Conservation (phyloP, 345 rosid species). For the Gossypium longicalyx region DNA sequence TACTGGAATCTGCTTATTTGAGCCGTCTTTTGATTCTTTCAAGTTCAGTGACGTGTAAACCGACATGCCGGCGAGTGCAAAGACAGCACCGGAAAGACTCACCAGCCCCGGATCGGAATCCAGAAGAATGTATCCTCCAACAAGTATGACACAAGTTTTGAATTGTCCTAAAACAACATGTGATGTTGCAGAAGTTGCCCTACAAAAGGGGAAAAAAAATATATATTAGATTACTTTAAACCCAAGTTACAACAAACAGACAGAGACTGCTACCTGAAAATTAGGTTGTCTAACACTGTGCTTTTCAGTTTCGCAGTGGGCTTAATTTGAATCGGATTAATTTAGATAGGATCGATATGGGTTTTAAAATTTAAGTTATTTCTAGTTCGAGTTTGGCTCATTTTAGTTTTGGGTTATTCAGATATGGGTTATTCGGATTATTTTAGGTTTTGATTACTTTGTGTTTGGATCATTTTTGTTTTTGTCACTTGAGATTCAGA, state of each 20-base stretch:
- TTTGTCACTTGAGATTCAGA: too few species aligned
- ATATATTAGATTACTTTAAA: neutral
- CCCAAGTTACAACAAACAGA: neutral
- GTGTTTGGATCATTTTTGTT: neutral
- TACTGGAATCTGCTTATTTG: slow-evolving; percentile 40
- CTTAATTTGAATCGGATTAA: neutral
- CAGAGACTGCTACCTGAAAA: neutral
- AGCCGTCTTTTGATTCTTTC: slow-evolving; percentile 33
- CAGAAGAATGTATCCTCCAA: slow-evolving; percentile 72
- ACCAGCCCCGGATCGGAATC: slow-evolving; percentile 68
- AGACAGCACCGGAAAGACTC: slow-evolving; percentile 74
- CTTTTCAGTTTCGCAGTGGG: neutral
- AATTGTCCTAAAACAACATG: slow-evolving; percentile 95
- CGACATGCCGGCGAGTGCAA: slow-evolving; percentile 77
- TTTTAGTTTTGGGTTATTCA: too few species aligned
- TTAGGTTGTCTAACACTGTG: neutral
- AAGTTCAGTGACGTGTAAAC: slow-evolving; percentile 63
- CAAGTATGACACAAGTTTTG: slow-evolving; percentile 77
- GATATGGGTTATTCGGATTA: too few species aligned
- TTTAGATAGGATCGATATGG: too few species aligned
- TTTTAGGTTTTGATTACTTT: neutral
- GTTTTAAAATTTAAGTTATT: too few species aligned
- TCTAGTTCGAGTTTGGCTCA: too few species aligned
- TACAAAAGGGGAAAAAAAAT: slow-evolving; percentile 19
- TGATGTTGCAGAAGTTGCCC: slow-evolving; percentile 95